Base-by-base conservation (phyloP, 1,139 yeast species). In the Diutina ranongensis region DNA sequence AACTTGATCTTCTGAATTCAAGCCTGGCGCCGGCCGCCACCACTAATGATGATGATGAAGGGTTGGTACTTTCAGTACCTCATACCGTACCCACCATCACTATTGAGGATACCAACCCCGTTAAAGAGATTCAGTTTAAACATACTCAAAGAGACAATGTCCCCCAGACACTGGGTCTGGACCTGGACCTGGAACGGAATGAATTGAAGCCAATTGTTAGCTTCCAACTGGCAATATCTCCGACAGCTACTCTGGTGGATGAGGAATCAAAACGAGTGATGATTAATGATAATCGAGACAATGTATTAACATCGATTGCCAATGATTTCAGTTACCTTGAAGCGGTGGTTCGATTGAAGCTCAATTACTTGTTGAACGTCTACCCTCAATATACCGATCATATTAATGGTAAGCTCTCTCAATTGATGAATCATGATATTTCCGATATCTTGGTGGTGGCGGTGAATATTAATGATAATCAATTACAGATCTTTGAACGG, bases 401-500 rank as follows among this genome's bases (percentile, higher is more conserved):
- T 10, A 32, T 38, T 12, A 25, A 38, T 12, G 19, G 12, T 12
- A 38, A 38, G 33, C 32, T 38, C 15, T 15, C 20, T n/a, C 18
- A 38, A 10, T 38, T 38, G 42, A 38, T 25, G 32, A 15, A 25
- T 12, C 32, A 38, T 4, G 21, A 38, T 16, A 25, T 38, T n/a
- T n/a, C 31, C 15, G 31, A 22, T 15, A 16, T 38, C 10, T 8
- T 38, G 16, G 32, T 15, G 19, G 28, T 25, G 20, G 42, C 28
- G n/a, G 42, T 38, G n/a, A 38, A n/a, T 21, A 38, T 38, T 13
- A 38, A 38, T 18, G 42, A 38, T 15, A 38, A 38, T 18, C 42
- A 38, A 18, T 16, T 38, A 7, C 32, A 22, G 13, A 25, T 38
- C 13, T 38, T 38, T 16, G 32, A 38, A 18, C 31, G 42, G 32